Conservation (phyloP, 768 basidiomycete species). For the Mycena epipterygia region DNA sequence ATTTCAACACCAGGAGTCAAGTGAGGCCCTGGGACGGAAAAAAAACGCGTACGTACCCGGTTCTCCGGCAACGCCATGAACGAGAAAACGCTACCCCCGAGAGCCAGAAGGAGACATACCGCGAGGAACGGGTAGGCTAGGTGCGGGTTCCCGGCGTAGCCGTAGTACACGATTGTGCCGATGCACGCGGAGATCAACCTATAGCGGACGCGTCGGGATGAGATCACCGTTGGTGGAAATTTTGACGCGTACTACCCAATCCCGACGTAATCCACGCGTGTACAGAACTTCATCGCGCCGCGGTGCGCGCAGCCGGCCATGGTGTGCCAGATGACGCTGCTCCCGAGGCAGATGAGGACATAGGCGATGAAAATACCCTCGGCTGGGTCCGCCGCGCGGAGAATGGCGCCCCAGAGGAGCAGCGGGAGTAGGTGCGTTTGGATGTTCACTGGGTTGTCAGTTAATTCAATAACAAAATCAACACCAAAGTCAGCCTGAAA, state of each 20-base stretch:
- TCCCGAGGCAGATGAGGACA: constrained; percentile 81
- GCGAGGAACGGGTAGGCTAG: constrained; percentile 70
- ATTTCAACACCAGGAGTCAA: neutral
- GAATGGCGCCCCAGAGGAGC: constrained; percentile 7
- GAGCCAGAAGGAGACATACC: constrained; percentile 76
- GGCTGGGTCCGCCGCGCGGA: constrained; percentile 62
- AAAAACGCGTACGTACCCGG: constrained; percentile 43
- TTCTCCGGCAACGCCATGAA: constrained; percentile 91
- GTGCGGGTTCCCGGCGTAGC: constrained; percentile 68
- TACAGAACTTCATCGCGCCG: constrained; percentile 85
- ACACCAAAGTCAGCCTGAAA: too few species aligned
- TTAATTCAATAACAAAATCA: too few species aligned
- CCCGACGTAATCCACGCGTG: constrained; percentile 91
- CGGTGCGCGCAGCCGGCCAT: constrained; percentile 89
- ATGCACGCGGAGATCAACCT: constrained; percentile 91
- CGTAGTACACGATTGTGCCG: constrained; percentile 85
- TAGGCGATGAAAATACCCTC: constrained; percentile 78
- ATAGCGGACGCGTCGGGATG: constrained; percentile 14
- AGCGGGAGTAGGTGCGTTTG: constrained; percentile 23
- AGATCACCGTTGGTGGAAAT: too few species aligned
- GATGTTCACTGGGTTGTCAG: too few species aligned
- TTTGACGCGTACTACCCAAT: too few species aligned
- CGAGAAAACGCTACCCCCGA: constrained; percentile 83
- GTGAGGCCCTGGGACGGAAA: too few species aligned
- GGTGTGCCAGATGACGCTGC: constrained; percentile 86